Evolutionary conservation across 2,329 filamentous ascomycete genomes (phyloP).

Genomic region (Sphaceloma murrayae): DNA sequence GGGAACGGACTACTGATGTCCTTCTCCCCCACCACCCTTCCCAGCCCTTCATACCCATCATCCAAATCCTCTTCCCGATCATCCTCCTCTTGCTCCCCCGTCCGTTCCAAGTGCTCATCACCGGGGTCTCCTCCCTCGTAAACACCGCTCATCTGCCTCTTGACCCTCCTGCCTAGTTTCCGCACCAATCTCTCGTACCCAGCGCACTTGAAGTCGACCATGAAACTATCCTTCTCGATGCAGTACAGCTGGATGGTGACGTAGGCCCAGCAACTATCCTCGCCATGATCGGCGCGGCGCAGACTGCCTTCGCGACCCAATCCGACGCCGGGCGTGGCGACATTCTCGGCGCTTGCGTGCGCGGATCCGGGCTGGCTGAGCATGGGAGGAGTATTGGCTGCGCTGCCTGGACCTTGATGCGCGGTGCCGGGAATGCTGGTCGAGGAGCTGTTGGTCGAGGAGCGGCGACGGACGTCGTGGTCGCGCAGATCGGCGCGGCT

Average conservation of each 20-base stretch:
- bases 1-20: constrained; percentile 91
- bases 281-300: constrained; percentile 21
- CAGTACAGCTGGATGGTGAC: constrained; percentile 94
- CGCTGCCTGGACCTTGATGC: not conserved
- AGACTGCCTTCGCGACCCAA: constrained; percentile 14
- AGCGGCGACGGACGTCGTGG: constrained; percentile 21
- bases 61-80: constrained; percentile 29
- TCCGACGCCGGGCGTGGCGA: constrained; percentile 20
- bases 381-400: constrained; percentile 3
- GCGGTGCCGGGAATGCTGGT: constrained; percentile 15
- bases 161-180: constrained; percentile 31
- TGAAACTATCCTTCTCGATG: constrained; percentile 83
- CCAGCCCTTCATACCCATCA: constrained; percentile 35
- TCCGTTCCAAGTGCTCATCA: constrained; percentile 28
- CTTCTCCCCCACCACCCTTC: constrained; percentile 66
- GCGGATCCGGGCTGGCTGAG: constrained; percentile 20
- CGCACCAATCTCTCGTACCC: constrained; percentile 81
- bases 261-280: constrained; percentile 78
- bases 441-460: constrained; percentile 23
- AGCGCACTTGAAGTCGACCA: constrained; percentile 97
- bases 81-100: constrained; percentile 23
- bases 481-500: constrained; percentile 37
- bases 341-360: constrained; percentile 24
- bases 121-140: constrained; percentile 14
- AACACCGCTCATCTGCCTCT: constrained; percentile 18